These are phyloP conservation scores for Mortierella sp. DNA, from an alignment of 371 early-diverging fungal species.

Conservation along the genomic window DNA sequence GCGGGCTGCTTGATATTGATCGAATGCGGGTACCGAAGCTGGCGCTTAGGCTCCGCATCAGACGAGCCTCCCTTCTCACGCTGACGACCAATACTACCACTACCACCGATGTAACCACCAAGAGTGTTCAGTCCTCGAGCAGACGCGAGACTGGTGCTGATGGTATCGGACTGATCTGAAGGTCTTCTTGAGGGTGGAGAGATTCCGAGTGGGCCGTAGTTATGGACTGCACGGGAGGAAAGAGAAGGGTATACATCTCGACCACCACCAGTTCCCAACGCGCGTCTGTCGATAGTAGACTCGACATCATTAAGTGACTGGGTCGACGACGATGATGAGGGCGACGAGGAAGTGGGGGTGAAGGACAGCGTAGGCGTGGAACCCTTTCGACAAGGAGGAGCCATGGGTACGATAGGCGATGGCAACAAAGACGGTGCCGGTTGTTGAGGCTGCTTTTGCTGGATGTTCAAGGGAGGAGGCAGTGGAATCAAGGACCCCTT, in stretches of 20 bases:
- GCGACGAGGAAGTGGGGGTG: neutral
- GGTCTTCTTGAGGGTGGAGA: neutral
- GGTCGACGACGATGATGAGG: neutral
- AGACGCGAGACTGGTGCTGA: neutral
- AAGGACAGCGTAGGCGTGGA: neutral
- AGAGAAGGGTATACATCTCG: neutral
- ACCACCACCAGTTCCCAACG: neutral
- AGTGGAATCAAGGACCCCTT: slow-evolving; percentile 12
- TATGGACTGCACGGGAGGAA: neutral
- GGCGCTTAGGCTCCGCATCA: neutral
- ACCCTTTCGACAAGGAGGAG: neutral
- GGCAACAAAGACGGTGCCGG: neutral
- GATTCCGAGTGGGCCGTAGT: neutral
- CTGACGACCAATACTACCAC: too few relatives aligned
- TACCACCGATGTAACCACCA: neutral
- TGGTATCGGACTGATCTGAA: neutral
- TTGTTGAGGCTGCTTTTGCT: neutral
- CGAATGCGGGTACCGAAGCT: neutral
- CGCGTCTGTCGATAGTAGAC: neutral
- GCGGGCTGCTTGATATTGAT: neutral
- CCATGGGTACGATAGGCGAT: neutral
- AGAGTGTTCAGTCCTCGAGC: neutral
- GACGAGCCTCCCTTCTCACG: neutral
- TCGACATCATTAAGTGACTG: neutral
- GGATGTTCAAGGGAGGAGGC: neutral